These are phyloP conservation scores for Candida ipomoeae DNA, from an alignment of 805 yeast genomes.

Conservation along the genomic window DNA sequence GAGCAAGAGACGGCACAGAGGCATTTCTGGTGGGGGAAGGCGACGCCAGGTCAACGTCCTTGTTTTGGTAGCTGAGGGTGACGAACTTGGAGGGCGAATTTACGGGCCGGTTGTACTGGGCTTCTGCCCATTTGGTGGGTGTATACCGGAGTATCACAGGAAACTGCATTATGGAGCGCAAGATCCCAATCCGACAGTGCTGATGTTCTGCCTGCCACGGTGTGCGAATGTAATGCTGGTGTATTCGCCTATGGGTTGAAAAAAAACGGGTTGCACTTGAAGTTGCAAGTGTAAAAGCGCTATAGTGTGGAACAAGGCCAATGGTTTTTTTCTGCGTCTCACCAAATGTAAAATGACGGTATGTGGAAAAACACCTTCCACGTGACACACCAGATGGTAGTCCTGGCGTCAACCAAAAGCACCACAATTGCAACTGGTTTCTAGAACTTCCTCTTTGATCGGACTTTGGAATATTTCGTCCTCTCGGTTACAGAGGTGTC, in stretches of 20 bases:
- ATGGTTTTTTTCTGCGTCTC: constrained; percentile 4
- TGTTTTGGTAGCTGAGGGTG: constrained; percentile 7
- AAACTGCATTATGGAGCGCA: background rate
- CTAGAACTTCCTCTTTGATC: background rate
- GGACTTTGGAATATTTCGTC: background rate
- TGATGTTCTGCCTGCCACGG: background rate
- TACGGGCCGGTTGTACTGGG: background rate
- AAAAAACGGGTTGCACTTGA: background rate
- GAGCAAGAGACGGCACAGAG: background rate
- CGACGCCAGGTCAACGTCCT: background rate
- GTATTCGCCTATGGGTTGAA: background rate
- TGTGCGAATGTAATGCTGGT: background rate
- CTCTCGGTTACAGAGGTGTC: background rate
- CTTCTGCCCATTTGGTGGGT: constrained; percentile 16
- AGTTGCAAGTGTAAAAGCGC: constrained; percentile 1
- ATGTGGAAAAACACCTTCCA: background rate
- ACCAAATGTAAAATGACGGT: background rate
- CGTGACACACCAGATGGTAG: background rate
- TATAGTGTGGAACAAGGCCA: background rate
- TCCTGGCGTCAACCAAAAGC: background rate
- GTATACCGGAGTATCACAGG: constrained; percentile 13
- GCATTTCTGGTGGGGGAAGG: background rate
- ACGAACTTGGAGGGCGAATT: constrained; percentile 10
- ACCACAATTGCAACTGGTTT: background rate
- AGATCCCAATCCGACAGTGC: background rate